These are phyloP conservation scores for Leccinum uliginosum DNA, from an alignment of 768 basidiomycete genomes.

Conservation along the genomic window DNA sequence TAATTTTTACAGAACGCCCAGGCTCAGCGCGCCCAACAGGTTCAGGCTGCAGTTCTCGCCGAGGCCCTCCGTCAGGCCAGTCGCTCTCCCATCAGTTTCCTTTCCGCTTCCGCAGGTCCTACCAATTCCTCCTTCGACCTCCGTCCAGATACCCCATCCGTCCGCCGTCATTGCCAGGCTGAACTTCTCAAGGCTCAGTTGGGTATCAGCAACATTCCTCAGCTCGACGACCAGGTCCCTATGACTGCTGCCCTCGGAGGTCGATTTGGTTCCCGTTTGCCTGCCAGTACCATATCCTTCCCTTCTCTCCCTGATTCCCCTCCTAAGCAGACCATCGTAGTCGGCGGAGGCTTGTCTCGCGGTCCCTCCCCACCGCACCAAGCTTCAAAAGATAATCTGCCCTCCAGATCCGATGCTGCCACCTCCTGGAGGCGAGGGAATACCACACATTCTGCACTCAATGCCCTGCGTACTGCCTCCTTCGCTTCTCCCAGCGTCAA, in stretches of 20 bases:
- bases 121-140: conserved; percentile 60
- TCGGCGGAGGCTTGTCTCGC: conserved; percentile 70
- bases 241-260: conserved; percentile 81
- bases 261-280: conserved; percentile 61
- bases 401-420: conserved; percentile 80
- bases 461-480: conserved; percentile 56
- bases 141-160: conserved; percentile 51
- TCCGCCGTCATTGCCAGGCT: conserved; percentile 65
- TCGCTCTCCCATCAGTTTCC: conserved; percentile 23
- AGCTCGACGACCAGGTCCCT: conserved; percentile 57
- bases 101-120: conserved; percentile 75
- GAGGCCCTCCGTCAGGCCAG: conserved; percentile 50
- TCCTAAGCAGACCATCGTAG: conserved; percentile 60
- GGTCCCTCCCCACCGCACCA: conserved; percentile 46
- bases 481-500: conserved; percentile 57
- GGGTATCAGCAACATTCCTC: conserved; percentile 32
- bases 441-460: conserved; percentile 66
- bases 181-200: conserved; percentile 63
- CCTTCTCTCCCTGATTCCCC: conserved; percentile 42
- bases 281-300: conserved; percentile 37
- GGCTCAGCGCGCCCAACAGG: conserved; percentile 56
- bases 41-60: conserved; percentile 67
- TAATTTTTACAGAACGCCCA: conserved; percentile 51
- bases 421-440: conserved; percentile 77
- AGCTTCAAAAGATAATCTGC: conserved; percentile 31